These are phyloP conservation scores for Domatiomyces catenatus DNA, from an alignment of 2,329 filamentous ascomycete species.

Conservation along the genomic window DNA sequence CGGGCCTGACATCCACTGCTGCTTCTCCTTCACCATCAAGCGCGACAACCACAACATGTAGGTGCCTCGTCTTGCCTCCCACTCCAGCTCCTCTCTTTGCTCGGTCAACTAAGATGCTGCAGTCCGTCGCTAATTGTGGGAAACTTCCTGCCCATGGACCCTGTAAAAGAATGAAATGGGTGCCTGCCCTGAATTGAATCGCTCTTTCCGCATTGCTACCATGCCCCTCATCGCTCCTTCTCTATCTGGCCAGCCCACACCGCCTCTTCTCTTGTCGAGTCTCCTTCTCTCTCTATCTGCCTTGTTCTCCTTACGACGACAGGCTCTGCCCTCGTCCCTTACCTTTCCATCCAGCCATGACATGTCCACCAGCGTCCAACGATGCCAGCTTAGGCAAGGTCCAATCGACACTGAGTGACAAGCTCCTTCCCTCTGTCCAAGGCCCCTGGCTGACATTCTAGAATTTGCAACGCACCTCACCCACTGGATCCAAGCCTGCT, in stretches of 20 bases:
- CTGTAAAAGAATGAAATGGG: conserved; percentile 10
- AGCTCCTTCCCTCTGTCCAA: not conserved
- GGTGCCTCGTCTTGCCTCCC: conserved; percentile 27
- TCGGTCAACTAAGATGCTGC: conserved; percentile 1
- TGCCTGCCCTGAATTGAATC: not conserved
- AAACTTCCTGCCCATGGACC: conserved; percentile 73
- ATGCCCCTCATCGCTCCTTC: not conserved
- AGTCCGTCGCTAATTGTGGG: conserved; percentile 91
- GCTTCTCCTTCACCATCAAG: conserved; percentile 93
- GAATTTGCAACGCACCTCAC: not conserved
- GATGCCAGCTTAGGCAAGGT: not conserved
- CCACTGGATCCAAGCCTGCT: not conserved
- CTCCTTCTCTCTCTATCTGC: not conserved
- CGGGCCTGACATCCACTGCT: conserved; percentile 69
- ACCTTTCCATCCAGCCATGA: not conserved
- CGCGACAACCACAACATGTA: conserved; percentile 94
- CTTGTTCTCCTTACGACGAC: not conserved
- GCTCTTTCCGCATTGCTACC: not conserved
- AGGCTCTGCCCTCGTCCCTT: not conserved
- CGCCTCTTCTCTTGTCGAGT: not conserved
- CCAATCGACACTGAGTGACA: not conserved
- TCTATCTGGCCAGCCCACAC: not conserved
- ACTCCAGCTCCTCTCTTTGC: too few species aligned
- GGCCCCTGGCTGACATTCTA: not conserved
- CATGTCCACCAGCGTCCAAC: not conserved